Percentiles rank a stretch among this genome's conserved stretches.
These are phyloP conservation scores for Vigna unguiculata DNA, from an alignment of 306 rosid species.

Conservation along the genomic window DNA sequence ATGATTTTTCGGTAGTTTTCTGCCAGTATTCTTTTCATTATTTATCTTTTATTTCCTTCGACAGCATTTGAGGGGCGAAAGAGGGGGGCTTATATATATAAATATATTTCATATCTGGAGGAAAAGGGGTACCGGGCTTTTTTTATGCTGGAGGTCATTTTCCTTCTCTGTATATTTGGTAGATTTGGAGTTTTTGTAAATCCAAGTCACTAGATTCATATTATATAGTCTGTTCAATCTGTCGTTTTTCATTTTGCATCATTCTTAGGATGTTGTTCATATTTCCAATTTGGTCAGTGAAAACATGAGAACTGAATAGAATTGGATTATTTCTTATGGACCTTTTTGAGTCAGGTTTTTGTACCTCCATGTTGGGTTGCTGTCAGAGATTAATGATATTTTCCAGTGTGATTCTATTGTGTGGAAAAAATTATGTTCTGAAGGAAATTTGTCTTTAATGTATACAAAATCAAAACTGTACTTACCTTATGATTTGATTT, in stretches of 20 bases:
- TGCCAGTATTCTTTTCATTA: constrained; percentile 57
- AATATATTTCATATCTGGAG: constrained; percentile 50
- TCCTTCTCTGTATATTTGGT: constrained; percentile 51
- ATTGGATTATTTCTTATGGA: constrained; percentile 24
- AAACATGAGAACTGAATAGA: constrained; percentile 11
- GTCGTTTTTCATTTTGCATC: constrained; percentile 13
- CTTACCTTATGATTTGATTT: neutral
- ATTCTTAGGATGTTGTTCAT: constrained; percentile 36
- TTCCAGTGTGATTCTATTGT: neutral
- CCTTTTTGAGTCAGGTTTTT: constrained; percentile 25
- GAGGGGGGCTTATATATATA: constrained; percentile 23
- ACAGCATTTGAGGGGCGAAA: constrained; percentile 41
- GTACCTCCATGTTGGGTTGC: constrained; percentile 3
- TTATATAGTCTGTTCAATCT: constrained; percentile 42
- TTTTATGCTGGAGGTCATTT: constrained; percentile 54
- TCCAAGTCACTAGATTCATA: constrained; percentile 54
- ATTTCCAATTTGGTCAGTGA: constrained; percentile 31
- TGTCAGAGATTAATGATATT: constrained; percentile 2
- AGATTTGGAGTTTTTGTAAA: constrained; percentile 65
- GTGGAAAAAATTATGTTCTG: neutral
- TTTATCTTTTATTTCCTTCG: constrained; percentile 49
- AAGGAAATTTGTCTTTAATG: neutral
- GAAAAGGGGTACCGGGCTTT: constrained; percentile 54
- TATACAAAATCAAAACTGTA: neutral
- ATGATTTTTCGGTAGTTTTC: constrained; percentile 41